Percentiles rank a stretch among this genome's conserved stretches.
phyloP scores from a whole-genome alignment of 192 early-diverging fungal genomes.

The Physocladia obscura region DNA sequence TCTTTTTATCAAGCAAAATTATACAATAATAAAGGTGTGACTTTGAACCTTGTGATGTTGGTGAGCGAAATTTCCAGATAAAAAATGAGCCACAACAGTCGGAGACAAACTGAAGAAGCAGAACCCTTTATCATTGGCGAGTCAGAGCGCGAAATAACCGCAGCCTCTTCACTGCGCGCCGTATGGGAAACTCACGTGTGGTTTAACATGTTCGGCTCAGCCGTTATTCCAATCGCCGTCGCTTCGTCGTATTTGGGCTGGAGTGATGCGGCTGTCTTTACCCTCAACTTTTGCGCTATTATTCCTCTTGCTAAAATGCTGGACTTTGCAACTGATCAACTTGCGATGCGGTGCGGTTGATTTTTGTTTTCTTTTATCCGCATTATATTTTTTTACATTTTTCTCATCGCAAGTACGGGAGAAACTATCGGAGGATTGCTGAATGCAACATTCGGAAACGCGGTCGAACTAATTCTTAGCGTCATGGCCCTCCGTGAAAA shows the following conservation, averaged over 20 bases:
- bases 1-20: too few relatives aligned
- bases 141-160: constrained; percentile 6
- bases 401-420: neutral
- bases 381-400: too few relatives aligned
- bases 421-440: constrained; percentile 76
- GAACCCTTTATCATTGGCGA: neutral
- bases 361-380: too few relatives aligned
- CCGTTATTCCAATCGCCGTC: constrained; percentile 82
- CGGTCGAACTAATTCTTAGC: constrained; percentile 74
- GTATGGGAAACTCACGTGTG: constrained; percentile 10
- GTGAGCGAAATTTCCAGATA: too few relatives aligned
- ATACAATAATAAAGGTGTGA: too few relatives aligned
- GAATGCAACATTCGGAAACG: constrained; percentile 81
- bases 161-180: constrained; percentile 18
- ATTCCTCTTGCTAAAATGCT: constrained; percentile 87
- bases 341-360: constrained; percentile 8
- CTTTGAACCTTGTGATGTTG: too few relatives aligned
- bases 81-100: neutral
- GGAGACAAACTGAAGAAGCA: neutral
- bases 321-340: constrained; percentile 84
- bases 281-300: constrained; percentile 85
- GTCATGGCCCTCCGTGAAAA: constrained; percentile 78
- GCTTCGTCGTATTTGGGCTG: constrained; percentile 62
- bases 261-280: constrained; percentile 67
- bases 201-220: constrained; percentile 61